Evolutionary conservation across 331 rosid genomes (phyloP), one percentile per base, ranked within the genome.

Genomic region (Quercus tomentella): DNA sequence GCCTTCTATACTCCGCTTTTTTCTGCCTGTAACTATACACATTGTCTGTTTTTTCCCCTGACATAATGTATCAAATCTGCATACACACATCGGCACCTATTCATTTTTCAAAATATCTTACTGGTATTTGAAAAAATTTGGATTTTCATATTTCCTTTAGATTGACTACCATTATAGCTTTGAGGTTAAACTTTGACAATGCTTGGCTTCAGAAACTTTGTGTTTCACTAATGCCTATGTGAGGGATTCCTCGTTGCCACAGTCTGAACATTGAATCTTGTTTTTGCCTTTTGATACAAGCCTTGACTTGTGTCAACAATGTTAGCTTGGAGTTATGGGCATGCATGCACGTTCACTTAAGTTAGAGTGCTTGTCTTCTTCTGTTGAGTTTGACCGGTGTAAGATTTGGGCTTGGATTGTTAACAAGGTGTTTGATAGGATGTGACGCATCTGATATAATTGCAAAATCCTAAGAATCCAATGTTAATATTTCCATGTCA

Each of bases 11-110:
- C 82, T 76, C 70, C 22, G 21, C 6, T 11, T 41, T 79, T 57
- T 45, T 77, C 31, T 56, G 66, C 70, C 43, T 77, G 69, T 63
- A 28, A 26, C 52, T 75, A 37, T 61, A 23, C 66, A 75, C 66
- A 26, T 81, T 3, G 54, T 31, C 18, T 10, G 66, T 73, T 25
- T 31, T 52, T 26, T 76, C 56, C 25, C 58, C 33, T 55, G 15
- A 43, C 17, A 45, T 45, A 57, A 28, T 11, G 30, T 60, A n/a
- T 67, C 70, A 57, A 30, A 67, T 76, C 58, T 72, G 69, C 28
- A 41, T 74, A 23, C 30, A 22, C 43, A 82, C 72, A 23, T 62
- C 1, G 5, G 72, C 26, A 8, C 21, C 16, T 18, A 31, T 7
- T 66, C 35, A 31, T 58, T 58, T 20, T 66, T 6, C 35, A 28